Evolutionary conservation across 306 rosid species (phyloP).

Genomic region (Cicer pinnatifidum): DNA sequence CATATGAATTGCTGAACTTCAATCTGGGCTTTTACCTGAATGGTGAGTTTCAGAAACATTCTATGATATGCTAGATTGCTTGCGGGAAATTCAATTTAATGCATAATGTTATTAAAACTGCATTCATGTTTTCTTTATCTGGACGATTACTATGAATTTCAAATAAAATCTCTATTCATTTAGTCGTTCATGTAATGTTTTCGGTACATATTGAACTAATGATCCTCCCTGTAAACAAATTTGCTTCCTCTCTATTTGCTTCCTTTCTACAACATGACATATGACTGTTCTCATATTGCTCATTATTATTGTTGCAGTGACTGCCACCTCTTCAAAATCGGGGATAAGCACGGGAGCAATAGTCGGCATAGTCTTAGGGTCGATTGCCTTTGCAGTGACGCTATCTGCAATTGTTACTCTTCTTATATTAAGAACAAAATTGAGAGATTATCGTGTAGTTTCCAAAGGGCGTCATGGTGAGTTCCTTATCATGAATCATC

Average conservation of each 20-base stretch:
- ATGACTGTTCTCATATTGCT: constrained; percentile 40
- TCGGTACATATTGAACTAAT: neutral
- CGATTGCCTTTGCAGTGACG: constrained; percentile 67
- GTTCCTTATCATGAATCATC: constrained; percentile 52
- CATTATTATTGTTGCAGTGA: constrained; percentile 54
- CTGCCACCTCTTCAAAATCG: constrained; percentile 43
- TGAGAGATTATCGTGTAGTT: constrained; percentile 47
- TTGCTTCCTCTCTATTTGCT: constrained; percentile 11
- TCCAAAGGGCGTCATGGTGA: constrained; percentile 72
- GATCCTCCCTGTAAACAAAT: constrained; percentile 17
- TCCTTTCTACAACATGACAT: constrained; percentile 8
- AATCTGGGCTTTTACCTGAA: constrained; percentile 52
- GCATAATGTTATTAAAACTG: constrained; percentile 1
- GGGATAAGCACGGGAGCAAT: constrained; percentile 69
- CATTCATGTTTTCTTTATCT: neutral
- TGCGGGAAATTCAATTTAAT: constrained; percentile 15
- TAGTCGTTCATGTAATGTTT: neutral
- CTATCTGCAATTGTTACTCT: constrained; percentile 71
- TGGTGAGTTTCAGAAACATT: constrained; percentile 62
- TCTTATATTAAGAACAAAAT: constrained; percentile 57
- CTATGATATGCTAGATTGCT: constrained; percentile 32
- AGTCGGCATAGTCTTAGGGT: constrained; percentile 74
- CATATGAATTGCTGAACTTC: constrained; percentile 71
- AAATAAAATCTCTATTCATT: constrained; percentile 23
- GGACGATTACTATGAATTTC: constrained; percentile 24